Percentiles rank a stretch among this genome's conserved stretches.
Evolutionary conservation across 106 monocot genomes (phyloP).

Genomic region (Iris macrosiphon): DNA sequence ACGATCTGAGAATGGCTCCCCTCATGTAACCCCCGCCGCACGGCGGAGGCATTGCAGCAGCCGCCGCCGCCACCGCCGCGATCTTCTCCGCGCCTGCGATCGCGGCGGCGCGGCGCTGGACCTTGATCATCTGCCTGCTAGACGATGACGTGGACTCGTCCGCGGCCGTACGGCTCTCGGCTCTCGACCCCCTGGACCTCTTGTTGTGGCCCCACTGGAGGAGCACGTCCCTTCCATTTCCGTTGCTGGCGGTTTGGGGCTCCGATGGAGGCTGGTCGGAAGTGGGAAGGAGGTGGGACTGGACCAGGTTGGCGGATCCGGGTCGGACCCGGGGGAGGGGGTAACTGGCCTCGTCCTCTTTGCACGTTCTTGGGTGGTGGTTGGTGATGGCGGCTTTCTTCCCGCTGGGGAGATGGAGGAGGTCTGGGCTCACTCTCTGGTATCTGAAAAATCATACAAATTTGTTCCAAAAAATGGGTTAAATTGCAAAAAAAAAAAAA

Average conservation of each 20-base stretch:
- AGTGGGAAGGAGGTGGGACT: no score
- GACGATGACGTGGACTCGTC: conserved; percentile 16
- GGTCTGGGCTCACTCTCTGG: conserved; percentile 38
- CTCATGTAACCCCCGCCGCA: conserved; percentile 25
- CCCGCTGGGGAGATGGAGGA: conserved; percentile 13
- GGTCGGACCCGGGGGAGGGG: background rate
- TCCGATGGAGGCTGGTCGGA: background rate
- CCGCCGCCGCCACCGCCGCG: conserved; percentile 12
- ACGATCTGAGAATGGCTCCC: conserved; percentile 32
- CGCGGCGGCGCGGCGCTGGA: conserved; percentile 37
- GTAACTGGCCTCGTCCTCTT: conserved; percentile 4
- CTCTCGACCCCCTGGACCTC: conserved; percentile 49
- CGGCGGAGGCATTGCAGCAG: conserved; percentile 27
- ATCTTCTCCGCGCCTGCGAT: conserved; percentile 18
- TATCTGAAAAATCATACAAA: conserved; percentile 7
- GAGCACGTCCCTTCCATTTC: conserved; percentile 5
- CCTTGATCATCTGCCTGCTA: conserved; percentile 22
- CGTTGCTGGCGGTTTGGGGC: background rate
- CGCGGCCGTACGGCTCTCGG: conserved; percentile 27
- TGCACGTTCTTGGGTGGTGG: background rate
- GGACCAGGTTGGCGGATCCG: background rate
- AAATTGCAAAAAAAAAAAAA: background rate
- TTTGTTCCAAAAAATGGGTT: background rate
- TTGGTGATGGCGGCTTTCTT: conserved; percentile 5
- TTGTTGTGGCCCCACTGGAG: conserved; percentile 79